These are phyloP conservation scores for Globisporangium middletonii DNA, from an alignment of 352 stramenopile genomes.

Conservation along the genomic window DNA sequence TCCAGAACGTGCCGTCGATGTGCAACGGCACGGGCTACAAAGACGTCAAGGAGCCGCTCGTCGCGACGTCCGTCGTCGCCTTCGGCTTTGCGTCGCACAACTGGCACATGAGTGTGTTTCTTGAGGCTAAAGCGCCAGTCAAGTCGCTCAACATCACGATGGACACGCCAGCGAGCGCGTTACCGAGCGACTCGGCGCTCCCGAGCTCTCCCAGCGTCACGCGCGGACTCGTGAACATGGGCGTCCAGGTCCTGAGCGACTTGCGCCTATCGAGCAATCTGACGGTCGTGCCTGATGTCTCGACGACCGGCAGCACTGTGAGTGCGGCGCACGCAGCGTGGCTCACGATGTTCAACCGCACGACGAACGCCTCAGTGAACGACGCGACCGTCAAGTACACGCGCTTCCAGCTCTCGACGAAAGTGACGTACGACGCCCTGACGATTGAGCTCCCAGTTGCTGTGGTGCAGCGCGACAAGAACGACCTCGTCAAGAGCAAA, in stretches of 20 bases:
- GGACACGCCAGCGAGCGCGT: not conserved
- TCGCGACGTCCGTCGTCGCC: not conserved
- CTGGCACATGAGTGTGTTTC: conserved; percentile 8
- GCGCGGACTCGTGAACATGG: conserved; percentile 2
- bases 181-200: conserved; percentile 2
- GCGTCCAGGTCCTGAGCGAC: not conserved
- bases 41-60: not conserved
- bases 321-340: not conserved
- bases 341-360: not conserved
- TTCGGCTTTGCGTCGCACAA: conserved; percentile 13
- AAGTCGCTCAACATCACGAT: conserved; percentile 7
- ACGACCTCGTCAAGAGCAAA: not conserved
- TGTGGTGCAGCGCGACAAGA: not conserved
- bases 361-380: not conserved
- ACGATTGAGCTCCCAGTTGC: conserved; percentile 14
- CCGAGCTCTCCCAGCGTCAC: conserved; percentile 8
- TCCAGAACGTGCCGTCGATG: not conserved
- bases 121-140: not conserved
- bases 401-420: conserved; percentile 9
- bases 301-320: not conserved
- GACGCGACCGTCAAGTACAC: conserved; percentile 8
- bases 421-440: conserved; percentile 14
- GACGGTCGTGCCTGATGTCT: not conserved
- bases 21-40: not conserved
- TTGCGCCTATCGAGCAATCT: not conserved